These are phyloP conservation scores for Metschnikowia orientalis DNA, from an alignment of 805 yeast species.

Conservation along the genomic window DNA sequence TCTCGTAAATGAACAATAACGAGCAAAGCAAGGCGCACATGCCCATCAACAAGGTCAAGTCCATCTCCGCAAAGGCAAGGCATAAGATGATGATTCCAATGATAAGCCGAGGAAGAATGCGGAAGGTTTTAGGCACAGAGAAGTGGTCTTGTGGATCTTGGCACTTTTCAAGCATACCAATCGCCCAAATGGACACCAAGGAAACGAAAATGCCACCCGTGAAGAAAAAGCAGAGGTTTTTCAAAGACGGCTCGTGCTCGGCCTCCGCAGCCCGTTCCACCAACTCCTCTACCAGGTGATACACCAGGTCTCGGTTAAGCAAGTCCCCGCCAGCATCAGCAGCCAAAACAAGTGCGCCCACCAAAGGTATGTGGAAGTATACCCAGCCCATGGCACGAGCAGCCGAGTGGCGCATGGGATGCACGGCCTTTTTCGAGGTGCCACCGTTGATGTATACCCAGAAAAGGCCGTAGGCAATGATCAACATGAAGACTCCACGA, in stretches of 20 bases:
- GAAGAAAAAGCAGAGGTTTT: conserved; percentile 46
- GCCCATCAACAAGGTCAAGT: conserved; percentile 40
- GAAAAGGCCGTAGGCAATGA: conserved; percentile 46
- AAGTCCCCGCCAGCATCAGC: conserved; percentile 59
- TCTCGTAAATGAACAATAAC: conserved; percentile 35
- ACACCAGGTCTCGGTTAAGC: conserved; percentile 22
- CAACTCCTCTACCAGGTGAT: conserved; percentile 6
- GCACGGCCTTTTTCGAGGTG: conserved; percentile 45
- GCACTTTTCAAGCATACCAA: conserved; percentile 45
- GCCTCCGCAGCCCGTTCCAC: conserved; percentile 6
- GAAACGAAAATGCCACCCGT: conserved; percentile 51
- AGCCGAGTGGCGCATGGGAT: conserved; percentile 49
- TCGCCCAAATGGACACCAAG: conserved; percentile 30
- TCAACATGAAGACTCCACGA: conserved; percentile 45
- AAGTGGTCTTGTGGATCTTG: conserved; percentile 35
- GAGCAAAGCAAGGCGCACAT: conserved; percentile 33
- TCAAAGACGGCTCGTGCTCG: conserved; percentile 30
- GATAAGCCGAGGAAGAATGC: conserved; percentile 41
- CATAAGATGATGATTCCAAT: conserved; percentile 36
- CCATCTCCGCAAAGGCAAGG: conserved; percentile 41
- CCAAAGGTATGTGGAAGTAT: conserved; percentile 46
- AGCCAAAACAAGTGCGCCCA: conserved; percentile 48
- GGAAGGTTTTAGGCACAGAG: conserved; percentile 28
- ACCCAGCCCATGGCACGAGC: conserved; percentile 44
- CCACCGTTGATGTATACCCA: conserved; percentile 57